A percentile compares a stretch with the other conserved stretches of the same genome.
Conservation (phyloP, 192 early-diverging fungal genomes). For the Cetraspora pellucida region DNA sequence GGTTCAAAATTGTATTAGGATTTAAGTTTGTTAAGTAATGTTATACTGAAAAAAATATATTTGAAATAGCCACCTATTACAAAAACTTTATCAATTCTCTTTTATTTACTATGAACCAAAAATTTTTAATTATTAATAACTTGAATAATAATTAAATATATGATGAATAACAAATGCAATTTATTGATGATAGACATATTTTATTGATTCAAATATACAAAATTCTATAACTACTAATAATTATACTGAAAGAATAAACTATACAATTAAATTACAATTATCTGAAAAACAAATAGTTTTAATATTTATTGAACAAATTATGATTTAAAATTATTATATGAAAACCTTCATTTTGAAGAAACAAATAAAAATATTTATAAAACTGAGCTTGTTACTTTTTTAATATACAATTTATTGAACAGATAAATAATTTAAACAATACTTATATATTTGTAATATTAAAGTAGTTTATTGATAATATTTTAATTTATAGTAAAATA, state of each 20-base stretch:
- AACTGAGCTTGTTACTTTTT: background rate
- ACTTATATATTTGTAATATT: background rate
- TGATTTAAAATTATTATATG: background rate
- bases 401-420: background rate
- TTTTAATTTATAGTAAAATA: conserved; percentile 6
- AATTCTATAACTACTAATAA: conserved; percentile 4
- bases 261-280: conserved; percentile 17
- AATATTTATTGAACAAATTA: conserved; percentile 24
- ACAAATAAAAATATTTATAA: background rate
- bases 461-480: background rate
- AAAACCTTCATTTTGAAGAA: background rate
- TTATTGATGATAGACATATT: background rate
- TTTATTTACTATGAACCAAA: background rate
- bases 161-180: background rate
- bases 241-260: conserved; percentile 9
- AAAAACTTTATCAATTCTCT: conserved; percentile 8
- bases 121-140: background rate
- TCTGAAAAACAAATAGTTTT: background rate
- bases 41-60: background rate
- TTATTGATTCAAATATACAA: background rate
- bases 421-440: background rate
- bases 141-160: conserved; percentile 13
- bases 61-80: background rate
- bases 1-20: background rate
- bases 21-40: background rate